Evolutionary conservation across 1,139 yeast genomes (phyloP).

Genomic region (Debaryomyces robertsiae): DNA sequence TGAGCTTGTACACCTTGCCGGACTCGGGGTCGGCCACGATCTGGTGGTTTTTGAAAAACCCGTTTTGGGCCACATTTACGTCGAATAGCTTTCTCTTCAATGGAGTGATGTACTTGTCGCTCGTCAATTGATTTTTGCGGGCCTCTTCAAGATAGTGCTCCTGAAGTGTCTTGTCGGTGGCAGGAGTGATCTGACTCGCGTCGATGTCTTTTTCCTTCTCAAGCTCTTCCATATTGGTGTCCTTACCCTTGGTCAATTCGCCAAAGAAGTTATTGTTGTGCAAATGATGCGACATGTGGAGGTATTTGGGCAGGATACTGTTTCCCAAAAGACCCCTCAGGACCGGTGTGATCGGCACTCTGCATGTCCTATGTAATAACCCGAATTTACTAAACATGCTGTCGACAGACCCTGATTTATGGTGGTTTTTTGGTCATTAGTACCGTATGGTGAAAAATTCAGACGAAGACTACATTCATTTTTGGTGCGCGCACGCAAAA

Average conservation of each 20-base stretch:
- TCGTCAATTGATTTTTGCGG: constrained; percentile 28
- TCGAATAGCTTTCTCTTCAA: constrained; percentile 67
- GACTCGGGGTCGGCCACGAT: constrained; percentile 46
- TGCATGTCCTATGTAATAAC: constrained; percentile 1
- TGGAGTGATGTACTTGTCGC: constrained; percentile 60
- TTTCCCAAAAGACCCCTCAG: background rate
- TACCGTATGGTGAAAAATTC: constrained; percentile 7
- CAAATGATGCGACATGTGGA: constrained; percentile 16
- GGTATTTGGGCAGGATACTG: constrained; percentile 13
- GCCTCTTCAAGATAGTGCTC: constrained; percentile 36
- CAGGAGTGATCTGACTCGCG: constrained; percentile 24
- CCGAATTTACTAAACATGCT: constrained; percentile 7
- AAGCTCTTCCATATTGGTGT: constrained; percentile 14
- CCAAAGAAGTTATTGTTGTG: constrained; percentile 28
- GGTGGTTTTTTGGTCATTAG: background rate
- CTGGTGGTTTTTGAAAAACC: constrained; percentile 73
- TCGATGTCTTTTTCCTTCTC: constrained; percentile 17
- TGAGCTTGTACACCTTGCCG: constrained; percentile 56
- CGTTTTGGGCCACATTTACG: constrained; percentile 61
- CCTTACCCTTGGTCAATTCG: constrained; percentile 27
- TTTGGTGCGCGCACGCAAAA: background rate
- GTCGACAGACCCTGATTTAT: background rate
- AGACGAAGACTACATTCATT: constrained; percentile 5
- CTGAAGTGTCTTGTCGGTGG: constrained; percentile 39
- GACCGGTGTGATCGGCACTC: background rate